These are phyloP conservation scores for Cladosporium sp. DNA, from an alignment of 2,329 filamentous ascomycete species.

Conservation along the genomic window DNA sequence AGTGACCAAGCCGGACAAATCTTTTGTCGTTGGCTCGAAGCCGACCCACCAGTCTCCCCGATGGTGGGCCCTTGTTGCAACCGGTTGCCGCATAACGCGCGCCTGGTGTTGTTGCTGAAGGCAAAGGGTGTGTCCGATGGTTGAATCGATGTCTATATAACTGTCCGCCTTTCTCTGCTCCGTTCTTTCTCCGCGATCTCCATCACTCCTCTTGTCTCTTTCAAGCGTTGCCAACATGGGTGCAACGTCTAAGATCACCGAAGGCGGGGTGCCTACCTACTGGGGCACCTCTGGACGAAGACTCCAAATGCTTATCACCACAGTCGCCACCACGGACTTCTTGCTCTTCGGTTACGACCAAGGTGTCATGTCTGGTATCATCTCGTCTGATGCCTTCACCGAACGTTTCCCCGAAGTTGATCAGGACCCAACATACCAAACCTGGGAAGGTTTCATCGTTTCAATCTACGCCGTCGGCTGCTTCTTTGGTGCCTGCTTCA, in stretches of 20 bases:
- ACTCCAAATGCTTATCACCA: conserved; percentile 54
- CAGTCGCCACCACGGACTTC: conserved; percentile 59
- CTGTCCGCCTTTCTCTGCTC: background rate
- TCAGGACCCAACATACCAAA: conserved; percentile 31
- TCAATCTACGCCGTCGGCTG: conserved; percentile 14
- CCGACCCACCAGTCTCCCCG: conserved; percentile 1
- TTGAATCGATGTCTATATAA: conserved; percentile 12
- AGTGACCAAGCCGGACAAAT: conserved; percentile 4
- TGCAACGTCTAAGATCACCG: conserved; percentile 10
- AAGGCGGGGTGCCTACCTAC: conserved; percentile 20
- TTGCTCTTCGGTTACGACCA: conserved; percentile 30
- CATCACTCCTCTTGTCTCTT: conserved; percentile 1
- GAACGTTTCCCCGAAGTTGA: conserved; percentile 39
- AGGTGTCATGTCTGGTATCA: conserved; percentile 45
- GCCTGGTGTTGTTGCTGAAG: conserved; percentile 8
- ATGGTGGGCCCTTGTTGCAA: conserved; percentile 7
- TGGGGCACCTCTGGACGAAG: conserved; percentile 28
- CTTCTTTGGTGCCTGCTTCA: conserved; percentile 12
- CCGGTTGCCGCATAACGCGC: conserved; percentile 11
- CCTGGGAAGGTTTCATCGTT: conserved; percentile 39
- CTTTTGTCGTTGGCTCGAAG: conserved; percentile 5
- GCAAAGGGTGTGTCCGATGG: background rate
- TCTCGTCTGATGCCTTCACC: conserved; percentile 63
- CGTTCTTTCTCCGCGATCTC: conserved; percentile 2
- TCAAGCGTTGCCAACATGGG: conserved; percentile 13